phyloP scores from a whole-genome alignment of 495 filamentous ascomycete genomes.

The Hypomontagnella monticulosa region DNA sequence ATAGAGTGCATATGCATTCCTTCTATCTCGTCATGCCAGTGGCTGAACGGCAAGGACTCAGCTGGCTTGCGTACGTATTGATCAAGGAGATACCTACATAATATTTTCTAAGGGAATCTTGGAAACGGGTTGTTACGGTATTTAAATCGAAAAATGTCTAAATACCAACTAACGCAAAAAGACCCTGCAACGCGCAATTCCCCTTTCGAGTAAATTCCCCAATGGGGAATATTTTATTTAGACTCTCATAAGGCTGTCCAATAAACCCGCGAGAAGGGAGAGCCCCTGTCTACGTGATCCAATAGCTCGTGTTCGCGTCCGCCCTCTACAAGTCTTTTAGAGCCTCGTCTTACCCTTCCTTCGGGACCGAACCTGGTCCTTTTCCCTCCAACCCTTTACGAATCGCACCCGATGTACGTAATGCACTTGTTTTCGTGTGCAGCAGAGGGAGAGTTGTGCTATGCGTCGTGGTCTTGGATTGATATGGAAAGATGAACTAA shows the following conservation, averaged over 20 bases:
- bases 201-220: constrained; percentile 12
- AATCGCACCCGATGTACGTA: too few species aligned
- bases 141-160: background rate
- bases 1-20: constrained; percentile 22
- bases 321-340: background rate
- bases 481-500: background rate
- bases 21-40: background rate
- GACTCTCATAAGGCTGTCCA: constrained; percentile 34
- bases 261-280: constrained; percentile 8
- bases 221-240: constrained; percentile 6
- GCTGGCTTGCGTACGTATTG: background rate
- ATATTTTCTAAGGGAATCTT: too few species aligned
- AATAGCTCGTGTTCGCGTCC: constrained; percentile 19
- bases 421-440: background rate
- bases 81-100: too few species aligned
- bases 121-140: constrained; percentile 3
- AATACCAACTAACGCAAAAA: constrained; percentile 18
- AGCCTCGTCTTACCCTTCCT: constrained; percentile 20
- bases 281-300: constrained; percentile 21
- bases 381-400: background rate
- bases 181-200: constrained; percentile 19
- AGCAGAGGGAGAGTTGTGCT: background rate
- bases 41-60: background rate
- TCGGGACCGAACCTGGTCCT: constrained; percentile 33
- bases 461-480: background rate